Evolutionary conservation across 75 land plant genomes (phyloP).

Genomic region (Picea glauca): DNA sequence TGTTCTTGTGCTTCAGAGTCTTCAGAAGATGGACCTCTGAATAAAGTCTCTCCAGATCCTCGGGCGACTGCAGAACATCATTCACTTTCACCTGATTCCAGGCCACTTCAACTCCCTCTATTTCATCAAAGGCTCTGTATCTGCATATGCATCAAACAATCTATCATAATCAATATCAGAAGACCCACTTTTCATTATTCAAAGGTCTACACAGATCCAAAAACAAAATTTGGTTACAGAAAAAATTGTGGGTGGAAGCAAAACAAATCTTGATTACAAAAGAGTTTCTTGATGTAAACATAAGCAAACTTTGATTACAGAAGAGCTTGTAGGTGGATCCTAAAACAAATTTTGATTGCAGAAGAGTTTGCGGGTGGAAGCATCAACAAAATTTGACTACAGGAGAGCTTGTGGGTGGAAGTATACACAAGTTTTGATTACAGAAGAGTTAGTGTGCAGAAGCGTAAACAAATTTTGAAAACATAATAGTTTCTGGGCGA

Average conservation of each 20-base stretch:
- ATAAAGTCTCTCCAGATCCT: conserved; percentile 70
- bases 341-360: too few species aligned
- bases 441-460: too few species aligned
- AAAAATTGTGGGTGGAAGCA: background rate
- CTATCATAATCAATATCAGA: background rate
- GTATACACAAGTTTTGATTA: too few species aligned
- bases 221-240: background rate
- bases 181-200: background rate
- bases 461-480: too few species aligned
- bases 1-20: conserved; percentile 75
- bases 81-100: conserved; percentile 83
- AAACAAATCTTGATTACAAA: background rate
- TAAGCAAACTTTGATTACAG: too few species aligned
- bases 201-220: background rate
- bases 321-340: too few species aligned
- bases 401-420: too few species aligned
- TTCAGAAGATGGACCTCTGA: conserved; percentile 76
- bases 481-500: too few species aligned
- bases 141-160: conserved; percentile 24
- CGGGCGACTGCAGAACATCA: conserved; percentile 64
- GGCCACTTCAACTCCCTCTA: conserved; percentile 83
- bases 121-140: conserved; percentile 81
- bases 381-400: too few species aligned
- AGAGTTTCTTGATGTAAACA: too few species aligned
- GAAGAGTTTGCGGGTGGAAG: too few species aligned